Evolutionary conservation across 495 filamentous ascomycete species (phyloP), one percentile per base, ranked within the genome.

Genomic region (Lepraria neglecta): DNA sequence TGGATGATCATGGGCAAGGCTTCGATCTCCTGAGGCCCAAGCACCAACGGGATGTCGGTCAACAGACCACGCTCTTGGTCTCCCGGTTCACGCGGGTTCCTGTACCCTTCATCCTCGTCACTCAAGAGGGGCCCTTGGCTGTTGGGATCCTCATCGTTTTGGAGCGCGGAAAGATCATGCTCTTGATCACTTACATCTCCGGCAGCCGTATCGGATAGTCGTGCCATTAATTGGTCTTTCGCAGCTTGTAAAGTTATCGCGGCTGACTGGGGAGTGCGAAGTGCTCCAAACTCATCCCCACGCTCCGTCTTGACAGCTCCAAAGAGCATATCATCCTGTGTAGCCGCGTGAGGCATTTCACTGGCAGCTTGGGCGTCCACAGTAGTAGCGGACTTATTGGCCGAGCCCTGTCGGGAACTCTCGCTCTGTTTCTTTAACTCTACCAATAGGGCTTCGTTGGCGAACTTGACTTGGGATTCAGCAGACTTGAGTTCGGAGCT

Each of bases 1-100:
- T 96, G 92, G 61, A 96, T 84, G 47, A 95, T 91, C 90, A 97
- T 95, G 48, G 94, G 91, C 59, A 97, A 75, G 7, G 91, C 90
- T 71, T 96, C 91, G 51, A 97, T 97, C 73, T 97, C 92, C 48
- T 87, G 88, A 0, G 92, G 91, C 31, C 91, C 91, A 17, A 97
- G 78, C 19, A 96, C 91, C 60, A 96, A 86, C n/a, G 92, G 92
- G 31, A 97, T 88, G 70, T 96, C 92, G 5, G 91, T 96, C 44
- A 97, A 72, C 5, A 97, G 76, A 35, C 92, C 92, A 33, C 87
- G 87, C 72, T 95, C 87, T 47, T 88, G 89, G 27, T 90, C 89
- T 58, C 91, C 91, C 24, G 86, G 86, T 63, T 89, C 87, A 46
- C 55, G 53, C 5, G 61, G 54, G 3, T 84, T 85, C 53, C 89